phyloP scores from a whole-genome alignment of 768 basidiomycete genomes.

The Tylopilus rubrobrunneus region DNA sequence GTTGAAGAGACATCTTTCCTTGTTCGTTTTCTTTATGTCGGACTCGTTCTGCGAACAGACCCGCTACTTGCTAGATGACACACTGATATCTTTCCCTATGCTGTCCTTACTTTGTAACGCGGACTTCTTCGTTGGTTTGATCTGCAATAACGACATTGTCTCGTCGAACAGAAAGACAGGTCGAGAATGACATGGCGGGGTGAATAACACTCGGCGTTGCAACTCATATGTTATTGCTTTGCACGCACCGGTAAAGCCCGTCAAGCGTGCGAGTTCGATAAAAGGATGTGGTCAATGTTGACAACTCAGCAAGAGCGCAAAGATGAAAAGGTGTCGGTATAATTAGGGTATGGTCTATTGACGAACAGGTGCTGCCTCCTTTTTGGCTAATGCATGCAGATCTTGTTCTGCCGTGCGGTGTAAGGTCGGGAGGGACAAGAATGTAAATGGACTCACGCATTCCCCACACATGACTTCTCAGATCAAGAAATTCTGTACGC shows the following conservation, averaged over 20 bases:
- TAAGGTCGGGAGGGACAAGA: neutral
- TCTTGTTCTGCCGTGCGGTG: conserved; percentile 60
- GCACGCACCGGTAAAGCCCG: no score
- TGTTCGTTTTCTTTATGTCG: neutral
- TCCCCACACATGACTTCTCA: conserved; percentile 82
- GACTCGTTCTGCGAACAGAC: neutral
- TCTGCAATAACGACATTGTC: neutral
- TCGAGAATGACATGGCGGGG: neutral
- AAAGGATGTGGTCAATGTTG: neutral
- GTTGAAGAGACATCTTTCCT: neutral
- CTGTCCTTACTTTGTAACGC: neutral
- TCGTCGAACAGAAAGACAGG: neutral
- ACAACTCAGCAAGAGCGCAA: neutral
- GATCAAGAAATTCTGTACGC: conserved; percentile 67
- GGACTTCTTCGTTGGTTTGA: neutral
- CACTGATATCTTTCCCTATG: neutral
- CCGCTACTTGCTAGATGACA: neutral
- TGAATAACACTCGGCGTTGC: neutral
- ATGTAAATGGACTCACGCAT: conserved; percentile 57
- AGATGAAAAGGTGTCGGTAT: neutral
- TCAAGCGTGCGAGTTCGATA: no score
- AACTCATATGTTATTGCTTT: no score
- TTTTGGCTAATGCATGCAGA: conserved; percentile 68
- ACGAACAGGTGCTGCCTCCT: conserved; percentile 57
- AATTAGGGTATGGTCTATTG: conserved; percentile 35